Conservation (phyloP, 768 basidiomycete species). For the Termitomyces sp. region DNA sequence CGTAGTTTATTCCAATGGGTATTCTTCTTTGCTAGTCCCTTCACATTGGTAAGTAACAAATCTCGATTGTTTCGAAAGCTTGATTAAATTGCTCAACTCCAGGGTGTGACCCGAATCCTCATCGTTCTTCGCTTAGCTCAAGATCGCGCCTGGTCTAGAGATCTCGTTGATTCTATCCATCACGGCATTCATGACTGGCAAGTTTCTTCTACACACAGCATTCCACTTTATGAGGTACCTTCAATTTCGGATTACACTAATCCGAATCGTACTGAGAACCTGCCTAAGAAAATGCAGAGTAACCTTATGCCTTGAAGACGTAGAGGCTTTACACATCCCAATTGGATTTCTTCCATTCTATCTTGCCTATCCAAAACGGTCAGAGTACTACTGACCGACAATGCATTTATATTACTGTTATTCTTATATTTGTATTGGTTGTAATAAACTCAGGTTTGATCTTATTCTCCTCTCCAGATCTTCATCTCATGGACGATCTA, state of each 20-base stretch:
- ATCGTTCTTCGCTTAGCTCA: constrained; percentile 17
- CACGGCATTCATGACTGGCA: constrained; percentile 17
- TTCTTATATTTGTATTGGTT: not conserved
- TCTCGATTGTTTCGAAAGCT: not conserved
- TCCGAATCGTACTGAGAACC: not conserved
- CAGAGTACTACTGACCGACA: not conserved
- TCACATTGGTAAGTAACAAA: constrained; percentile 22
- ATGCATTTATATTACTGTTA: not conserved
- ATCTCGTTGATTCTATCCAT: constrained; percentile 13
- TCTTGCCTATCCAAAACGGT: not conserved
- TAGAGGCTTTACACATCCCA: not conserved
- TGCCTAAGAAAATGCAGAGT: not conserved
- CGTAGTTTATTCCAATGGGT: constrained; percentile 21
- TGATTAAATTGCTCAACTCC: not conserved
- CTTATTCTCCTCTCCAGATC: not conserved
- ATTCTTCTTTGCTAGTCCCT: constrained; percentile 26
- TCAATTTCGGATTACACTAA: constrained; percentile 5
- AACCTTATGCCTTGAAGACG: not conserved
- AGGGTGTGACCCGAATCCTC: constrained; percentile 16
- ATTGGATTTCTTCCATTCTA: not conserved
- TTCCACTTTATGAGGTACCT: constrained; percentile 13
- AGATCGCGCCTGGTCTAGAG: constrained; percentile 18
- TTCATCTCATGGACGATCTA: not conserved
- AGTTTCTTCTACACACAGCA: constrained; percentile 15
- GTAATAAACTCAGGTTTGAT: not conserved